phyloP scores from a whole-genome alignment of 495 filamentous ascomycete genomes.

The Lophium mytilinum region DNA sequence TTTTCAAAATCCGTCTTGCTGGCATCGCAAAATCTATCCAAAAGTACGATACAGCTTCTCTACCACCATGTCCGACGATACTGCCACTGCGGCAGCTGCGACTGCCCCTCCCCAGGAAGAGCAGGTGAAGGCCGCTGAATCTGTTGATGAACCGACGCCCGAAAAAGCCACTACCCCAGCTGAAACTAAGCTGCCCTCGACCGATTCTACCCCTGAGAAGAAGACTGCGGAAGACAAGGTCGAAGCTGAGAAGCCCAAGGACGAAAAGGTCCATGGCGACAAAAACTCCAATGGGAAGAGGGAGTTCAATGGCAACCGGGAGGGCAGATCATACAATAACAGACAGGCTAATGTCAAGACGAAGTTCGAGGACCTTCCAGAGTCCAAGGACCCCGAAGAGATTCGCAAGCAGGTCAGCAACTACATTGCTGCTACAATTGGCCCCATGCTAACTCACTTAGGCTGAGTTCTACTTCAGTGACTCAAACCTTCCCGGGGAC shows the following conservation, averaged over 20 bases:
- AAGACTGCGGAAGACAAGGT: neutral
- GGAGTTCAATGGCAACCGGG: neutral
- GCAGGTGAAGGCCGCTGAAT: neutral
- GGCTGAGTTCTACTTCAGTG: slow-evolving; percentile 98
- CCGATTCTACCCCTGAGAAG: neutral
- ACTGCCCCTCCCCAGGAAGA: no score
- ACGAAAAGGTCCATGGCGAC: slow-evolving; percentile 1
- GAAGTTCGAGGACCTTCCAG: slow-evolving; percentile 50
- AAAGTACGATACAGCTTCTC: no score
- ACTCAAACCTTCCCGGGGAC: slow-evolving; percentile 82
- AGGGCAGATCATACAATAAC: neutral
- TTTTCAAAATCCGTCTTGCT: no score
- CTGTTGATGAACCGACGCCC: neutral
- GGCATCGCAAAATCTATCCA: no score
- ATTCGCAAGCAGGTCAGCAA: slow-evolving; percentile 67
- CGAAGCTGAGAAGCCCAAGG: slow-evolving; percentile 5
- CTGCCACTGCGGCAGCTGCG: no score
- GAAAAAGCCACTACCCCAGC: neutral
- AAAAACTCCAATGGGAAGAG: no score
- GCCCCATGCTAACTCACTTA: slow-evolving; percentile 31
- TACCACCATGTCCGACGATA: no score
- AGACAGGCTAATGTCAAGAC: slow-evolving; percentile 7
- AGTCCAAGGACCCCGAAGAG: slow-evolving; percentile 62
- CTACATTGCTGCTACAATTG: neutral
- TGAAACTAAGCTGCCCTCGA: neutral